Evolutionary conservation across 805 yeast species (phyloP).

Genomic region (Suhomyces kilbournensis): DNA sequence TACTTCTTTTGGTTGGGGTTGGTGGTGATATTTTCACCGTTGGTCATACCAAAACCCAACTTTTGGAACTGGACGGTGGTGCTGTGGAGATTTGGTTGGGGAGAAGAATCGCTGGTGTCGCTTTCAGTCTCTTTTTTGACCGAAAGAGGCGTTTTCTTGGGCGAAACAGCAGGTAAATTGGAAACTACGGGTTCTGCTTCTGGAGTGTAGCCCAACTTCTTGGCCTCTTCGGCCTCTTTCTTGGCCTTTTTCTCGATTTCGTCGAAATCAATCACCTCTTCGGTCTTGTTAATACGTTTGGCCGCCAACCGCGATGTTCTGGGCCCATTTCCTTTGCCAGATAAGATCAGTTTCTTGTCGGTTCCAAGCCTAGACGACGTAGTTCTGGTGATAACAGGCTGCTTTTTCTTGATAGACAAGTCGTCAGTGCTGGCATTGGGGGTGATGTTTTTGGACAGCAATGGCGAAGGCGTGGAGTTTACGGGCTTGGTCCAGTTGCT

Average conservation of each 20-base stretch:
- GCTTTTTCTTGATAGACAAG: conserved; percentile 13
- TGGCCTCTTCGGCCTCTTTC: conserved; percentile 71
- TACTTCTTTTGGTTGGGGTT: conserved; percentile 41
- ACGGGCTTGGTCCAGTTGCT: conserved; percentile 87
- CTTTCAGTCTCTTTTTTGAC: not conserved
- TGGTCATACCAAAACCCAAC: conserved; percentile 88
- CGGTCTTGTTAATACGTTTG: conserved; percentile 48
- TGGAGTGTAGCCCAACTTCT: conserved; percentile 52
- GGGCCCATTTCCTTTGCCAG: conserved; percentile 52
- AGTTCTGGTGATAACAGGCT: conserved; percentile 20
- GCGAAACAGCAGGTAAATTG: conserved; percentile 9
- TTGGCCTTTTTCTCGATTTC: conserved; percentile 74
- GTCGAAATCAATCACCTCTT: conserved; percentile 54
- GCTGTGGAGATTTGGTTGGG: conserved; percentile 33
- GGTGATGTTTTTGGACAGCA: conserved; percentile 44
- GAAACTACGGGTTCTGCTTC: conserved; percentile 8
- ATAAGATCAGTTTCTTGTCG: conserved; percentile 33
- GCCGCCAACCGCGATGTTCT: conserved; percentile 56
- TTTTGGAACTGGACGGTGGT: conserved; percentile 72
- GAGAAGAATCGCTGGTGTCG: conserved; percentile 1
- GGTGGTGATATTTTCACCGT: conserved; percentile 52
- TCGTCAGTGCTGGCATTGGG: conserved; percentile 42
- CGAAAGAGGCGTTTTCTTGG: conserved; percentile 2
- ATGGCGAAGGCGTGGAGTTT: conserved; percentile 50
- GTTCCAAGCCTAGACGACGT: conserved; percentile 24